Evolutionary conservation across 2,329 filamentous ascomycete species (phyloP).

Genomic region (Colletotrichum cordylinicola): DNA sequence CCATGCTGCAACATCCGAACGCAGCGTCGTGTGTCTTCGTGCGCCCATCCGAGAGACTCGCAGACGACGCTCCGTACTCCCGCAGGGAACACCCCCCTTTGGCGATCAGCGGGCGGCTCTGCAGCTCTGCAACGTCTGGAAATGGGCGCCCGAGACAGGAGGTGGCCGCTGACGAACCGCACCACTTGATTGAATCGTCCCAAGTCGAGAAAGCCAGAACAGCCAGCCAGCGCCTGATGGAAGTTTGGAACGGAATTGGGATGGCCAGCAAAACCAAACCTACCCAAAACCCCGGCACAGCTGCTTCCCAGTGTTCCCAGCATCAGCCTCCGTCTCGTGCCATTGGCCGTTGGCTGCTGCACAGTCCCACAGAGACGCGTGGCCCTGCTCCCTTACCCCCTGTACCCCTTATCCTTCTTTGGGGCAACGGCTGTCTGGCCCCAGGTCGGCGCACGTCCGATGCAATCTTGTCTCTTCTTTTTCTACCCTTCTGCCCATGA

Average conservation of each 20-base stretch:
- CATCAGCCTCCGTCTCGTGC: not conserved
- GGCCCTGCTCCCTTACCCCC: not conserved
- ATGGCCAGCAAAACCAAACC: not conserved
- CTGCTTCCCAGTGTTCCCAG: not conserved
- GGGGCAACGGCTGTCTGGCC: not conserved
- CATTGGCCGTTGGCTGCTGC: not conserved
- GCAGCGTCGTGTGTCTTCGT: not conserved
- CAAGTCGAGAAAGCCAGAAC: not conserved
- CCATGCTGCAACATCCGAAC: not conserved
- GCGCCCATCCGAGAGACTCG: not conserved
- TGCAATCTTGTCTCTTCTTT: not conserved
- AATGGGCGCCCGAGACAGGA: not conserved
- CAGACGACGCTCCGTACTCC: not conserved
- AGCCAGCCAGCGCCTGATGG: not conserved
- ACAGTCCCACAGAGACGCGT: slow-evolving; percentile 15
- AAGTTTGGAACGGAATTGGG: not conserved
- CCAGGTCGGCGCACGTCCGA: not conserved
- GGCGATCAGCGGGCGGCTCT: not conserved
- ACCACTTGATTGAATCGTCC: not conserved
- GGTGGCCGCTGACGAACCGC: not conserved
- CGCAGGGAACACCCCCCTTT: not conserved
- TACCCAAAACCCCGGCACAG: not conserved
- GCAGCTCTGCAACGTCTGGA: not conserved
- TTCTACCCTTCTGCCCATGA: not conserved
- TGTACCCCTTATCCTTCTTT: not conserved